A percentile compares a stretch with the other conserved stretches of the same genome.
Evolutionary conservation across 306 rosid genomes (phyloP).

Genomic region (Rosa rugosa): DNA sequence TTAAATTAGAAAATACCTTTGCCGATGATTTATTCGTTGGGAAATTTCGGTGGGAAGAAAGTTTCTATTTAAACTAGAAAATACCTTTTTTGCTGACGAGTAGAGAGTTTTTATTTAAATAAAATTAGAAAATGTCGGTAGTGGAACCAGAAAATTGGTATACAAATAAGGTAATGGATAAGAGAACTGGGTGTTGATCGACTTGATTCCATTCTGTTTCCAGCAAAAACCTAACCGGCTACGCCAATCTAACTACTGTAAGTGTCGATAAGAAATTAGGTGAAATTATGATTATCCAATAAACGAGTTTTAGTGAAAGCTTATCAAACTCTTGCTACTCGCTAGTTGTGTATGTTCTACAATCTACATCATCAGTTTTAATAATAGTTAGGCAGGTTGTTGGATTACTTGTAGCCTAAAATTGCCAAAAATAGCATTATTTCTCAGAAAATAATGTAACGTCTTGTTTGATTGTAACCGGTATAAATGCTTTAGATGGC

Average conservation of each 20-base stretch:
- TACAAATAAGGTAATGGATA: not conserved
- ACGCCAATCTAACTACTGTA: too few relatives aligned
- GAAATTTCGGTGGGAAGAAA: too few relatives aligned
- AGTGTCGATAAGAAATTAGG: not conserved
- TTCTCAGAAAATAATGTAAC: not conserved
- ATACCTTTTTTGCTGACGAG: too few relatives aligned
- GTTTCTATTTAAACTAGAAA: too few relatives aligned
- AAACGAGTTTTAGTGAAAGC: not conserved
- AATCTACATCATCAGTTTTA: not conserved
- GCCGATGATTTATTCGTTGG: too few relatives aligned
- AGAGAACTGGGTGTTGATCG: not conserved
- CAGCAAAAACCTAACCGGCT: not conserved
- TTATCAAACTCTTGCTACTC: not conserved
- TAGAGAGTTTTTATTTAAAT: too few relatives aligned
- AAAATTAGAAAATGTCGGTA: not conserved
- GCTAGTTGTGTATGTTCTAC: not conserved
- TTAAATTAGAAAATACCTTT: not conserved
- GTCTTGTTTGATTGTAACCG: slow-evolving; percentile 4
- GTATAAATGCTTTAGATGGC: slow-evolving; percentile 2
- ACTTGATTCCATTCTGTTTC: not conserved
- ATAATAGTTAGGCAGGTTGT: not conserved
- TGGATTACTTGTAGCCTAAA: not conserved
- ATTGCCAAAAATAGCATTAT: not conserved
- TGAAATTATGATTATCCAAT: not conserved
- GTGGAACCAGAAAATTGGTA: not conserved